Base-by-base conservation (phyloP, 2,329 filamentous ascomycete genomes). In the Phyllosticta paracitricarpa region DNA sequence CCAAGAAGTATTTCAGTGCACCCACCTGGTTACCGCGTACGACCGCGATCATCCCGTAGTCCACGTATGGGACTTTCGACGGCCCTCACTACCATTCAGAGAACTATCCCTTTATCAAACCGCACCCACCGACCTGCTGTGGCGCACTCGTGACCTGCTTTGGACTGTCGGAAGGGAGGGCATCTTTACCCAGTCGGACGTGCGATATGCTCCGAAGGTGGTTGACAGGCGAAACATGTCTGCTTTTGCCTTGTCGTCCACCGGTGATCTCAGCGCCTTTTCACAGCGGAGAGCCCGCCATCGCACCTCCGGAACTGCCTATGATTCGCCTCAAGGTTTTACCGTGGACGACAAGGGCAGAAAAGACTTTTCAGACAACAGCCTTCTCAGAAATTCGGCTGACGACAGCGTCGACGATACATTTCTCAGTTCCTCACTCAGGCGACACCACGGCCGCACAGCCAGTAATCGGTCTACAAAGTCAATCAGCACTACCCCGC, bases 131-230 rank as follows among this genome's bases (percentile, higher is more conserved):
- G 84, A 86, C 66, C 73, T 87, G 69, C 75, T 87, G 17, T 87
- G 84, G 79, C 82, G 83, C 66, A 84, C 83, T 57, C 82, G 84
- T 70, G 83, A 86, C 68, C 74, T 84, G 6, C 74, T 87, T 48
- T 87, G 84, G 84, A 85, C 83, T 12, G 84, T 85, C 52, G 83
- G 82, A 6, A 78, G 80, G 55, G 80, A 83, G 63, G 84, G 84
- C 14, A 76, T 80, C 9, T 86, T 87, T 64, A 79, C 82, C 19
- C 84, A 87, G 68, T 83, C 80, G 33, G 84, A 87, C 66, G 77
- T 86, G 35, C 80, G 84, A 62, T 83, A 82, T 72, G 78, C 81
- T 6, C 77, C 81, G 8, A 83, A 84, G 64, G 77, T 82, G n/a
- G 76, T 84, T 56, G 82, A 84, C 66, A 78, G 81, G 63, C 78